These are phyloP conservation scores for Lomentospora prolificans DNA, from an alignment of 2,329 filamentous ascomycete genomes.

Conservation along the genomic window DNA sequence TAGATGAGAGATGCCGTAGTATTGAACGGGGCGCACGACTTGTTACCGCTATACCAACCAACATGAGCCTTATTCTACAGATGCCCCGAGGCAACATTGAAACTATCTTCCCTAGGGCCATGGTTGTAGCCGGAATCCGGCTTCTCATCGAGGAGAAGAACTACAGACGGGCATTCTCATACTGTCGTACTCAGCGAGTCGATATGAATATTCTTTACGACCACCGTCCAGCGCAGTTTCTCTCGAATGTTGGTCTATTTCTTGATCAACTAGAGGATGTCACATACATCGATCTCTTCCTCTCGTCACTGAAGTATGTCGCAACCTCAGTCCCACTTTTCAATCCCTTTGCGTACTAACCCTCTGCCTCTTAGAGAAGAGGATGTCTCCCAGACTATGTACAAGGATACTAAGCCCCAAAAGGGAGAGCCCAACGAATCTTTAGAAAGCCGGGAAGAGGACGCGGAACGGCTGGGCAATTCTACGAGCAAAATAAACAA, in stretches of 20 bases:
- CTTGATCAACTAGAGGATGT: constrained; percentile 75
- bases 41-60: constrained; percentile 81
- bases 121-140: constrained; percentile 85
- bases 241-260: constrained; percentile 65
- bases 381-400: constrained; percentile 88
- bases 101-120: constrained; percentile 84
- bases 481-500: constrained; percentile 62
- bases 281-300: constrained; percentile 79
- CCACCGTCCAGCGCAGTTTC: constrained; percentile 78
- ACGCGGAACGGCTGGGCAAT: not conserved
- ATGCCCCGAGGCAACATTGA: constrained; percentile 95
- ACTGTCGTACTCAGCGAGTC: constrained; percentile 85
- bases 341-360: not conserved
- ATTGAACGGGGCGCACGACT: constrained; percentile 84
- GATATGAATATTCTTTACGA: constrained; percentile 98
- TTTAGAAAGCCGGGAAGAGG: not conserved
- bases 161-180: constrained; percentile 74
- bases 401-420: constrained; percentile 65
- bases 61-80: constrained; percentile 77
- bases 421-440: constrained; percentile 13
- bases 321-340: not conserved
- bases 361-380: constrained; percentile 54
- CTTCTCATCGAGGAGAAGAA: constrained; percentile 69
- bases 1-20: constrained; percentile 82
- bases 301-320: constrained; percentile 69